Evolutionary conservation across 106 monocot species (phyloP).

Genomic region (Dendrobium catenatum): DNA sequence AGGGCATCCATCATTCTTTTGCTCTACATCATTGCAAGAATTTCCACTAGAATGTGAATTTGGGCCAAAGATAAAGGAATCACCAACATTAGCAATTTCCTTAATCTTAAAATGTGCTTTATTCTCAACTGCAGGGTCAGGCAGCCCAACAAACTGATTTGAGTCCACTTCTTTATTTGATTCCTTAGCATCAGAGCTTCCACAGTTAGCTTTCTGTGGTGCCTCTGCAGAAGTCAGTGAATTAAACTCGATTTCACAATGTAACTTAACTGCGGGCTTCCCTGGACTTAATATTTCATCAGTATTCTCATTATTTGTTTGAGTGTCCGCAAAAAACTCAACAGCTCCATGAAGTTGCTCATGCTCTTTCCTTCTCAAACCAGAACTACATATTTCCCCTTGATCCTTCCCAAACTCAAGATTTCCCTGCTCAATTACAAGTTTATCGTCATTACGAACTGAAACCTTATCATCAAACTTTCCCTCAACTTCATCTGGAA

Average conservation of each 20-base stretch:
- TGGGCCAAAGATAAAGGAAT: constrained; percentile 1
- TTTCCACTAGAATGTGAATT: background rate
- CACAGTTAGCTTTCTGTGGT: background rate
- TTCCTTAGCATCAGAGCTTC: background rate
- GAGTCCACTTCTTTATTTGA: constrained; percentile 8
- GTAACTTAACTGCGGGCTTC: background rate
- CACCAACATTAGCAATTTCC: background rate
- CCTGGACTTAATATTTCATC: background rate
- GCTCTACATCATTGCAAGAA: background rate
- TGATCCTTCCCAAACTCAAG: constrained; percentile 2
- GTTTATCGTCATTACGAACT: background rate
- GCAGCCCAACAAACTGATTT: background rate
- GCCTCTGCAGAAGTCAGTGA: background rate
- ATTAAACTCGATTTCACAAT: constrained; percentile 1
- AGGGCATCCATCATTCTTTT: constrained; percentile 3
- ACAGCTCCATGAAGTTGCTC: background rate
- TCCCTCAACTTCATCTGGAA: constrained; percentile 19
- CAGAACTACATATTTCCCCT: constrained; percentile 10
- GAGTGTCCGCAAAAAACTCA: background rate
- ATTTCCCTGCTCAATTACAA: background rate
- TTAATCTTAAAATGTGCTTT: constrained; percentile 4
- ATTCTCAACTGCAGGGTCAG: constrained; percentile 3
- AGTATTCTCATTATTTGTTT: background rate
- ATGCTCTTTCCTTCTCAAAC: background rate
- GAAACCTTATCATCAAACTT: constrained; percentile 10